phyloP scores from a whole-genome alignment of 805 yeast species.

The Candida nonsorbophila region DNA sequence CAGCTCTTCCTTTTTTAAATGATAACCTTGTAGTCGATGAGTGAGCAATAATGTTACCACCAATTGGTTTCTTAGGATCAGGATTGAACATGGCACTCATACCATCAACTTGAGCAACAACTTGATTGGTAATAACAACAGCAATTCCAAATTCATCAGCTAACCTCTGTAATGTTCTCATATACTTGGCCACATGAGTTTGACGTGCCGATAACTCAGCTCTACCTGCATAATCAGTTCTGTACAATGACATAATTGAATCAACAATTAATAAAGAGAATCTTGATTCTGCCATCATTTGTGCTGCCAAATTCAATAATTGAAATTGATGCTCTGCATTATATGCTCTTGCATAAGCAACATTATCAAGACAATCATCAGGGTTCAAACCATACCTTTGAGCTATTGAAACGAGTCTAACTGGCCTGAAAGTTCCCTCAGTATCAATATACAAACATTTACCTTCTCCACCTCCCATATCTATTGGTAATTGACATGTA shows the following conservation, averaged over 20 bases:
- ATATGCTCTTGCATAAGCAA: conserved; percentile 95
- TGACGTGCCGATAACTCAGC: conserved; percentile 96
- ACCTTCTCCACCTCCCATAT: conserved; percentile 98
- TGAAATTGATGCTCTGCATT: conserved; percentile 95
- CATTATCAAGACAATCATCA: conserved; percentile 92
- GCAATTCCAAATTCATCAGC: conserved; percentile 99
- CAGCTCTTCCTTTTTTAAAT: conserved; percentile 86
- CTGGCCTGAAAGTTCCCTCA: conserved; percentile 95
- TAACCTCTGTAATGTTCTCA: conserved; percentile 85
- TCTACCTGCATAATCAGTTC: conserved; percentile 93
- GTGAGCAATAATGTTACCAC: conserved; percentile 97
- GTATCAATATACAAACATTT: conserved; percentile 94
- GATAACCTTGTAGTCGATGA: conserved; percentile 90
- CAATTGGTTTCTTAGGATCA: conserved; percentile 97
- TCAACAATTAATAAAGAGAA: conserved; percentile 91
- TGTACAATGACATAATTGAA: conserved; percentile 91
- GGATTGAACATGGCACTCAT: conserved; percentile 80
- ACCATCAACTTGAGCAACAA: conserved; percentile 95
- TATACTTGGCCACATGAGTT: conserved; percentile 85
- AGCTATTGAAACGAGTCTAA: conserved; percentile 83
- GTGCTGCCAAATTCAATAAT: conserved; percentile 83
- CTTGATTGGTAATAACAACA: conserved; percentile 88
- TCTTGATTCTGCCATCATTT: conserved; percentile 93
- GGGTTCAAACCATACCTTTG: conserved; percentile 88
- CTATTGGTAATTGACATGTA: conserved; percentile 93